Evolutionary conservation across 164 flowering plant species (phyloP).

Genomic region (Umbellularia californica): DNA sequence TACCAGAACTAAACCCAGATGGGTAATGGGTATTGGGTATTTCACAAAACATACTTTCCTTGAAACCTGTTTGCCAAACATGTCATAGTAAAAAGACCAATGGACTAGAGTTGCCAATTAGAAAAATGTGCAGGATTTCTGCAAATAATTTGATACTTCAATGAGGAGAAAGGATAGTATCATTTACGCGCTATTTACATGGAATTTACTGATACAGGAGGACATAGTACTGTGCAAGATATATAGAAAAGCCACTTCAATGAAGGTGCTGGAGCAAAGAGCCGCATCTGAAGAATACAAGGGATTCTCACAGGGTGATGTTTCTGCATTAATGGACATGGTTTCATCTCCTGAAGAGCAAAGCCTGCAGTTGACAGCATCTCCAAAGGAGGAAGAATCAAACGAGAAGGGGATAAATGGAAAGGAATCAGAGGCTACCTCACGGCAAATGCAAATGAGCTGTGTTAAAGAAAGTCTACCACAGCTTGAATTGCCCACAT

Average conservation of each 20-base stretch:
- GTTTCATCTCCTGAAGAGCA: slow-evolving; percentile 21
- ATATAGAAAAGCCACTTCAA: slow-evolving; percentile 87
- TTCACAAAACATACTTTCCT: too few species aligned
- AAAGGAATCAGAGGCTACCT: slow-evolving; percentile 3
- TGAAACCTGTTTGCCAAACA: too few species aligned
- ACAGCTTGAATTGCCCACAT: slow-evolving; percentile 61
- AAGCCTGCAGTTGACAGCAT: neutral
- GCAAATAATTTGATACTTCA: too few species aligned
- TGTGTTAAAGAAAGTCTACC: slow-evolving; percentile 29
- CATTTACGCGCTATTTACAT: neutral
- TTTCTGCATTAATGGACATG: slow-evolving; percentile 19
- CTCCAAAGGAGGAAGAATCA: neutral
- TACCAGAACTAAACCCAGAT: too few species aligned
- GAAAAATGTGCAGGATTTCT: too few species aligned
- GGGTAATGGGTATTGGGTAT: too few species aligned
- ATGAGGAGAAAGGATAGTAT: too few species aligned
- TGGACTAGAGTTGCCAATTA: too few species aligned
- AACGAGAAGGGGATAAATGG: slow-evolving; percentile 11
- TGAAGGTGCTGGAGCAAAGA: slow-evolving; percentile 82
- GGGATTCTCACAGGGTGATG: slow-evolving; percentile 7
- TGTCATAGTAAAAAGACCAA: too few species aligned
- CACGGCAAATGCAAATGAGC: slow-evolving; percentile 11
- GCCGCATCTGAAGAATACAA: slow-evolving; percentile 64
- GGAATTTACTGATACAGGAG: slow-evolving; percentile 19
- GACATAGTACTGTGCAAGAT: slow-evolving; percentile 75